Percentiles rank a stretch among this genome's conserved stretches.
phyloP scores from a whole-genome alignment of 768 basidiomycete species.

The Podaxis rugospora region DNA sequence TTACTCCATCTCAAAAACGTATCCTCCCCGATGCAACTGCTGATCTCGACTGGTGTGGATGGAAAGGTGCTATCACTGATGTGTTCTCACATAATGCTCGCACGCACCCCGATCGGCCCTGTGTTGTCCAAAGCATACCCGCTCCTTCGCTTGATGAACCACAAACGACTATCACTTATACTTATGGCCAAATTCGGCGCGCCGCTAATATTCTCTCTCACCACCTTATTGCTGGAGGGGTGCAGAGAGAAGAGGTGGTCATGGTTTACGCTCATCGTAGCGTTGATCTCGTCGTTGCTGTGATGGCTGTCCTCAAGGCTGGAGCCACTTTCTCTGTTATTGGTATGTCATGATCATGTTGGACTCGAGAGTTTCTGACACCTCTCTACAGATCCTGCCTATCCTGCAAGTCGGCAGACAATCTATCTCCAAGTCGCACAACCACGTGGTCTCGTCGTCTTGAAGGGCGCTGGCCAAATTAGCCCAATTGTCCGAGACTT shows the following conservation, averaged over 20 bases:
- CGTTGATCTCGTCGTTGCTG: constrained; percentile 94
- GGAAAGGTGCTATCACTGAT: constrained; percentile 95
- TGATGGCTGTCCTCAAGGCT: constrained; percentile 94
- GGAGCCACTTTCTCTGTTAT: constrained; percentile 98
- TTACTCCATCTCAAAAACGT: constrained; percentile 65
- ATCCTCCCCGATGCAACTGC: constrained; percentile 80
- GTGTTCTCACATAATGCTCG: constrained; percentile 88
- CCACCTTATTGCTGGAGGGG: constrained; percentile 78
- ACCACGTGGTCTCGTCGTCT: constrained; percentile 85
- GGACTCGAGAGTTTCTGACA: constrained; percentile 1
- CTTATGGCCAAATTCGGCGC: constrained; percentile 76
- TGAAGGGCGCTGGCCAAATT: constrained; percentile 86
- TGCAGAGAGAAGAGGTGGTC: constrained; percentile 92
- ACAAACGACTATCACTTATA: constrained; percentile 58
- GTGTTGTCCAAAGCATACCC: constrained; percentile 79
- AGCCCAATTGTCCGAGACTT: constrained; percentile 80
- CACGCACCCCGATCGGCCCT: constrained; percentile 73
- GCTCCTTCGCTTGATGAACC: constrained; percentile 30
- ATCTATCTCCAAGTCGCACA: constrained; percentile 91
- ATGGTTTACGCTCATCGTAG: constrained; percentile 97
- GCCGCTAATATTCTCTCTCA: constrained; percentile 91
- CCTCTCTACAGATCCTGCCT: constrained; percentile 76
- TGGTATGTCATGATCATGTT: constrained; percentile 44
- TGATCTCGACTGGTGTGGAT: constrained; percentile 95
- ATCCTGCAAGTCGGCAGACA: constrained; percentile 88